Base-by-base conservation (phyloP, 768 basidiomycete species). In the Ephemerocybe angulata region DNA sequence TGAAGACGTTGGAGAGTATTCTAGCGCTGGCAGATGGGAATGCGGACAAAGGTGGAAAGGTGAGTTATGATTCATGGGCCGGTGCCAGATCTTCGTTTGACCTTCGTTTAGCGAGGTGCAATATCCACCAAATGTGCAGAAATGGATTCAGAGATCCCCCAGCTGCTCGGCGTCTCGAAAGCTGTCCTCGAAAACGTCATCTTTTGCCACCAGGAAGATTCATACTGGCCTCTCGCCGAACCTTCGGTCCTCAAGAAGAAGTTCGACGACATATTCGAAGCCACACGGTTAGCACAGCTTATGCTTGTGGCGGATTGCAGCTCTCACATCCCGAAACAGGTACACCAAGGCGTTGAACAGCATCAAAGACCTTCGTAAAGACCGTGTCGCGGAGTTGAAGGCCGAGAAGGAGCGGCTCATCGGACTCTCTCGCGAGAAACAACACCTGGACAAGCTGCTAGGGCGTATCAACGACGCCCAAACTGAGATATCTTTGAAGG, bases 111-210 rank as follows among this genome's bases (percentile, higher is more conserved):
- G 93, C 76, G 96, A 50, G 86, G 82, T 24, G 86, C 84, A 7
- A 93, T 99, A 52, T 99, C 97, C 7, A 98, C 96, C 1, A 98
- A 97, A 70, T 98, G 96, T 64, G 93, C 95, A 3, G 94, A 97
- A 70, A 88, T 99, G 81, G 96, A 99, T 65, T 72, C 80, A 3
- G 97, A 98, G 67, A 94, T 98, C 47, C 97, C 97, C 19, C 83
- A 89, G 38, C 72, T 98, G 15, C 81, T 98, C 17, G 97, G 97
- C 28, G 97, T 98, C 12, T 97, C 93, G 12, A 97, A 95, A 68
- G 88, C 95, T n/a, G 95, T 99, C 31, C 84, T 98, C 22, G 96
- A 98, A 63, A 98, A 98, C 65, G 97, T 99, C 63, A 98, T 99
- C 47, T 99, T 99, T 65, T 99, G 97, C 70, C 97, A 99, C 69